phyloP scores from a whole-genome alignment of 2,329 filamentous ascomycete genomes.

The Alternaria sp. region DNA sequence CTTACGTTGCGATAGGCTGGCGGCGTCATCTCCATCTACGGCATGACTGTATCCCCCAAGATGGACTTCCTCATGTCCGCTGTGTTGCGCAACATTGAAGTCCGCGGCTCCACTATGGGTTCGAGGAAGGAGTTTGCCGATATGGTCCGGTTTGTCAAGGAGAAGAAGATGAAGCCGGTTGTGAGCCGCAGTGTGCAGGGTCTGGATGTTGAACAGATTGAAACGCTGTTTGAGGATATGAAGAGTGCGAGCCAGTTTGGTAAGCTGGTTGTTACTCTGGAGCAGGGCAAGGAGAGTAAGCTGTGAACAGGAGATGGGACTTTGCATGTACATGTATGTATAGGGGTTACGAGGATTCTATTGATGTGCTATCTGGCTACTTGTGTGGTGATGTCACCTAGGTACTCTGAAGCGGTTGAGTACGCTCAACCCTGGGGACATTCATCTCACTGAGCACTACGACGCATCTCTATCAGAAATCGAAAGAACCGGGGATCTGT shows the following conservation, averaged over 20 bases:
- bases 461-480: too few species aligned
- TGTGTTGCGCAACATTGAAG: constrained; percentile 85
- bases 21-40: constrained; percentile 85
- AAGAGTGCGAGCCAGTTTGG: constrained; percentile 87
- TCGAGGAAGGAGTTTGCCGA: constrained; percentile 88
- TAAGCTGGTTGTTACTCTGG: constrained; percentile 77
- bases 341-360: background rate
- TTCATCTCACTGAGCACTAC: too few species aligned
- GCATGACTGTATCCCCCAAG: constrained; percentile 86
- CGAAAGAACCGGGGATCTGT: too few species aligned
- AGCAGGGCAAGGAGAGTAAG: constrained; percentile 41
- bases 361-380: too few species aligned
- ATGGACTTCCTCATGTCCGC: constrained; percentile 88
- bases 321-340: background rate
- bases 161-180: constrained; percentile 77
- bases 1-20: constrained; percentile 61
- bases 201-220: constrained; percentile 77
- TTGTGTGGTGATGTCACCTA: too few species aligned
- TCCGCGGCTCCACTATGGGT: constrained; percentile 89
- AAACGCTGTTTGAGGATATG: constrained; percentile 87
- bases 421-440: too few species aligned
- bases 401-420: too few species aligned
- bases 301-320: constrained; percentile 26
- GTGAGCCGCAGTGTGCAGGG: constrained; percentile 78
- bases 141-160: constrained; percentile 83